phyloP scores from a whole-genome alignment of 257 asterid species.

The Petunia axillaris region DNA sequence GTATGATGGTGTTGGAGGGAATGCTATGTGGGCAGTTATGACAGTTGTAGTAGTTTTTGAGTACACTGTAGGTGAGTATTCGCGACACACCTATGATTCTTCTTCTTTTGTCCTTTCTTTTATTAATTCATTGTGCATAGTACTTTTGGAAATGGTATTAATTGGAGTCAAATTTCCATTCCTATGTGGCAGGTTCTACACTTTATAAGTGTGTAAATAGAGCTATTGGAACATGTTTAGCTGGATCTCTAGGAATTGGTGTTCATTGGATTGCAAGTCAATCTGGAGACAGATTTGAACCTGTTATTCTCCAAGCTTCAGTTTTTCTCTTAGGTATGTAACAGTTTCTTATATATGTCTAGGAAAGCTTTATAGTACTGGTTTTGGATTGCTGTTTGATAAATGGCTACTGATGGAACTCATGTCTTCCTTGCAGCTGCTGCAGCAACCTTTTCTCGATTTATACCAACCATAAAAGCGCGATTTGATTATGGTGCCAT shows the following conservation, averaged over 20 bases:
- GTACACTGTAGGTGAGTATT: constrained; percentile 70
- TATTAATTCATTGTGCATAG: not conserved
- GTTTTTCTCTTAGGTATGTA: constrained; percentile 71
- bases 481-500: constrained; percentile 78
- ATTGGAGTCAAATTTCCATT: not conserved
- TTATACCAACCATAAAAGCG: constrained; percentile 75
- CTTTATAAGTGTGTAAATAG: constrained; percentile 70
- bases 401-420: not conserved
- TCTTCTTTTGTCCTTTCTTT: not conserved
- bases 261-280: constrained; percentile 85
- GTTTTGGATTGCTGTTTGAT: not conserved
- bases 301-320: constrained; percentile 65
- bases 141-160: not conserved
- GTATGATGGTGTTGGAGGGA: constrained; percentile 79
- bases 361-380: constrained; percentile 3
- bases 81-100: not conserved
- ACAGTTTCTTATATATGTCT: not conserved
- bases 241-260: constrained; percentile 83
- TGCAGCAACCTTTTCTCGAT: constrained; percentile 79
- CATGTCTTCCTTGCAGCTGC: constrained; percentile 56
- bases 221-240: constrained; percentile 59
- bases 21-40: constrained; percentile 92
- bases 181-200: constrained; percentile 60
- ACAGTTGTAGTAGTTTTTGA: constrained; percentile 86
- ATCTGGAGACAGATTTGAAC: constrained; percentile 61